Base-by-base conservation (phyloP, 352 stramenopile species). In the Phytophthora aleatoria region DNA sequence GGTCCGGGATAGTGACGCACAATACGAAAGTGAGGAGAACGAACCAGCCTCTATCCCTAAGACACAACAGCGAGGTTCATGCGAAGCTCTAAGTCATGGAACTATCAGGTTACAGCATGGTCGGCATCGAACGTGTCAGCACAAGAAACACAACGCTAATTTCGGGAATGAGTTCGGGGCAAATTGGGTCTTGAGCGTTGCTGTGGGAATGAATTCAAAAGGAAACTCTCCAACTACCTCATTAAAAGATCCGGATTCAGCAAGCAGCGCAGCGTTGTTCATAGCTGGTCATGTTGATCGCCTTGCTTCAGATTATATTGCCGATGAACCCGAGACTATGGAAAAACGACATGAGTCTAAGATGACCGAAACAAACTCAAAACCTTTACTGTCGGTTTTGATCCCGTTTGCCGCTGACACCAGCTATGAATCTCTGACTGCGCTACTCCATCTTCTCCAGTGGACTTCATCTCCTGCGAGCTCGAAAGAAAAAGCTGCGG, bases 251-350 rank as follows among this genome's bases (percentile, higher is more conserved):
- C 64, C 87, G 2, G 72, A 76, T 16, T 79, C 79, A 28, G 71
- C 83, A 26, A 64, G 16, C 16, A 50, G 36, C 0, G 48, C 58
- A 26, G 43, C 69, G n/a, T 59, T 85, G 24, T 83, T 75, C 26
- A 64, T 87, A n/a, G 28, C 74, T n/a, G 75, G 75, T 0, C 75
- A 87, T 56, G 57, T 87, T 1, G 75, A 84, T 42, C 75, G 77
- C 6, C 61, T 87, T 27, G 67, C 75, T 3, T 30, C 58, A 0
- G 52, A 63, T 1, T 84, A 83, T 50, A 43, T 76, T 20, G 13
- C 39, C 11, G 56, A 47, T 10, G 61, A 74, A 50, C 30, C 44
- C 0, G 39, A 65, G 11, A 13, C 8, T 11, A 2, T 4, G 24
- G 48, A 42, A 12, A 57, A 61, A 20, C 28, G 5, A 7, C 27